Evolutionary conservation across 1,139 yeast genomes (phyloP), one percentile per base, ranked within the genome.

Genomic region (Suhomyces maxii): DNA sequence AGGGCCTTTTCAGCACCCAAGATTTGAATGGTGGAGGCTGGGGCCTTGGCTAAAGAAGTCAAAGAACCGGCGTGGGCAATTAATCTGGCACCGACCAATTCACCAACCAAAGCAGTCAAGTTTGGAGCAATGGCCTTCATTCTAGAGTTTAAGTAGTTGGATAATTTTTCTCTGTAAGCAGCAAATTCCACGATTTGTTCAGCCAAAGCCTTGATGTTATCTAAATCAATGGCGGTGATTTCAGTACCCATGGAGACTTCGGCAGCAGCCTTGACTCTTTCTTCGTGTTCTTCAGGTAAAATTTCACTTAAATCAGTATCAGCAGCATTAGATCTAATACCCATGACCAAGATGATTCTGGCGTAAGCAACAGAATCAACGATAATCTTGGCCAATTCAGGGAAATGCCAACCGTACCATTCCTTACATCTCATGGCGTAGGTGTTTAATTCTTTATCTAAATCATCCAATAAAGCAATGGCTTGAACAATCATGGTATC

Each of bases 321-420:
- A 44, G 89, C 73, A 59, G 96, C 96, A 64, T 86, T 89, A 46
- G 97, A 81, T 77, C 99, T 85, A 63, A 89, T 76, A 57, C 99
- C 99, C 97, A 93, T 90, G 59, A 86, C 80, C 72, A 89, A 81
- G 64, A 93, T 89, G 59, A 90, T 88, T 77, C 95, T 86, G 50
- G 96, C 96, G 68, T 83, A 91, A 45, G 96, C 96, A 63, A 89
- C 95, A 57, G 96, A 91, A 71, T 93, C 99, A 59, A 89, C 84
- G 58, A 91, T 90, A 67, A 93, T 89, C 80, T 93, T 93, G 64
- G 97, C 97, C 82, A 93, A 82, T 75, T 93, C 99, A 37, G 99
- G 99, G 84, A 93, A 95, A 71, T 93, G 99, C 99, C 99, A 93
- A 56, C 99, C 98, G 74, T 95, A 93, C 99, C 99, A 93, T 77